phyloP scores from a whole-genome alignment of 257 asterid species.

The Rhazya stricta region DNA sequence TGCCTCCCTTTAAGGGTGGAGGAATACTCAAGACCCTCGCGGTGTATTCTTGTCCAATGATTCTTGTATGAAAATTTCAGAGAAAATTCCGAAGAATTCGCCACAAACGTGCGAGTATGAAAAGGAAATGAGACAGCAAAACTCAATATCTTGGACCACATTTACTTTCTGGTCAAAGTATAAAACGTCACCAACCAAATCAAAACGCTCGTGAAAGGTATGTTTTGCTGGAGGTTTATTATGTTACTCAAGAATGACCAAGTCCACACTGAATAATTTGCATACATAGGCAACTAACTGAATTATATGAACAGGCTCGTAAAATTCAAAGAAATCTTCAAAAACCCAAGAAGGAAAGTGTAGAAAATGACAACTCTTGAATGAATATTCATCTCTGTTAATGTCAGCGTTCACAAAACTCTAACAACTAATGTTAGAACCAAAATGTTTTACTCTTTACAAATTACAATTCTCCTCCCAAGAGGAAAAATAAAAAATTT shows the following conservation, averaged over 20 bases:
- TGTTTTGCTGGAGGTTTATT: not conserved
- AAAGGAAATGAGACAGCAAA: not conserved
- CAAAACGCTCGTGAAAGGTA: not conserved
- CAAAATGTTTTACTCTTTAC: constrained; percentile 11
- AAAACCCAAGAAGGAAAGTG: not conserved
- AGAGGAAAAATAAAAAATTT: not conserved
- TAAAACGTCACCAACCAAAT: not conserved
- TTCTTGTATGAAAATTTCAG: no score
- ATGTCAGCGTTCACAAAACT: constrained; percentile 10
- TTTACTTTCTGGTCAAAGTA: constrained; percentile 1
- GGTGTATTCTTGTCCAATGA: no score
- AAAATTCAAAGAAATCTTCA: not conserved
- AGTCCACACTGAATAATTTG: not conserved
- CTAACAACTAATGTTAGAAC: constrained; percentile 6
- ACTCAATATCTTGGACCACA: constrained; percentile 19
- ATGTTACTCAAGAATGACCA: not conserved
- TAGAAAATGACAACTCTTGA: not conserved
- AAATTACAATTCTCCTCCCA: constrained; percentile 13
- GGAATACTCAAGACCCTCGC: no score
- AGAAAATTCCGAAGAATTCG: not conserved
- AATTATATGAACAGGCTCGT: not conserved
- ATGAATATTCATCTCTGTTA: not conserved
- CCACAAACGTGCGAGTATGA: constrained; percentile 13
- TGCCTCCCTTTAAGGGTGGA: no score
- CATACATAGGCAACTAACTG: not conserved